Evolutionary conservation across 768 basidiomycete species (phyloP).

Genomic region (Kwoniella sp.): DNA sequence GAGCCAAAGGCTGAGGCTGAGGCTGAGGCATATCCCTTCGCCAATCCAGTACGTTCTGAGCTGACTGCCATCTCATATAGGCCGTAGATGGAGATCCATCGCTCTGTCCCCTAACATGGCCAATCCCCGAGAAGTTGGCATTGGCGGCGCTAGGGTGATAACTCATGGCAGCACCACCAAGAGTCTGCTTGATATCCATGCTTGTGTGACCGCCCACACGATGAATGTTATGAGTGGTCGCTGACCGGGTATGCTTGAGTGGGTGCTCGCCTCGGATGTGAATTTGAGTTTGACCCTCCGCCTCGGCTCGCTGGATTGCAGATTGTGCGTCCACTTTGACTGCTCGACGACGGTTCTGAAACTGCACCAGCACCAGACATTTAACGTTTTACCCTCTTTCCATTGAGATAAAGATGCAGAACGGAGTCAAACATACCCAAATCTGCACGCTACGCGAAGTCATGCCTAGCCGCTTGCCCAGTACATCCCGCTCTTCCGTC

Average conservation of each 20-base stretch:
- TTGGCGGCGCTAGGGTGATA: not conserved
- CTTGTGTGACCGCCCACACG: not conserved
- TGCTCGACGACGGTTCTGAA: conserved; percentile 44
- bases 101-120: not conserved
- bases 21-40: not conserved
- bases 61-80: not conserved
- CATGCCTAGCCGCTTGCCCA: conserved; percentile 43
- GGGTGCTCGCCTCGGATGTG: conserved; percentile 10
- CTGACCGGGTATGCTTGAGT: not conserved
- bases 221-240: not conserved
- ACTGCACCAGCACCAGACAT: conserved; percentile 25
- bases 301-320: conserved; percentile 29
- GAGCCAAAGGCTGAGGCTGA: not conserved
- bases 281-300: conserved; percentile 12
- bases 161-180: not conserved
- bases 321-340: conserved; percentile 45
- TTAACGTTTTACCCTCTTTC: too few species aligned
- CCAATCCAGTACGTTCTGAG: not conserved
- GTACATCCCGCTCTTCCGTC: conserved; percentile 38
- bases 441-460: conserved; percentile 45
- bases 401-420: too few species aligned
- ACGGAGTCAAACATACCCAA: conserved; percentile 51
- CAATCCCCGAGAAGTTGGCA: not conserved
- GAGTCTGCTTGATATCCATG: not conserved
- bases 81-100: not conserved